Evolutionary conservation across 2,329 filamentous ascomycete species (phyloP).

Genomic region (Graphilbum ipis-grandicollis): DNA sequence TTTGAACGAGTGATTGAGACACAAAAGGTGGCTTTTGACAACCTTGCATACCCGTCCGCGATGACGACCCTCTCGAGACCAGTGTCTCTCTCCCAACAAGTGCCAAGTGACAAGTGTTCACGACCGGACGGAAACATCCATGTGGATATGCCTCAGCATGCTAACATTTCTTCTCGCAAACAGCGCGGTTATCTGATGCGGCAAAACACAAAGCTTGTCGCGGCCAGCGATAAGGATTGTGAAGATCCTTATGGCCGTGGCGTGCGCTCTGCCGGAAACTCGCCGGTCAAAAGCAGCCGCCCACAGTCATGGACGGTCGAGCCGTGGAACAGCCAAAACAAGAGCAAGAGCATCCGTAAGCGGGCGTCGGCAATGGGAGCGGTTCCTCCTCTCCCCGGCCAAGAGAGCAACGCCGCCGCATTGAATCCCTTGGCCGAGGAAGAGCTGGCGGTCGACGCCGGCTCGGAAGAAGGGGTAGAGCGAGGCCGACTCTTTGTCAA

Average conservation of each 20-base stretch:
- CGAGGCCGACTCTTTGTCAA: constrained; percentile 90
- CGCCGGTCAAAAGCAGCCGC: constrained; percentile 57
- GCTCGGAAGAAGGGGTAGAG: constrained; percentile 64
- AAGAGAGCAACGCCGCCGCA: constrained; percentile 59
- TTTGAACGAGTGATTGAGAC: constrained; percentile 90
- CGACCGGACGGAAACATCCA: not conserved
- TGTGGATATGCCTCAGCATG: constrained; percentile 18
- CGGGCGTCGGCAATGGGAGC: constrained; percentile 38
- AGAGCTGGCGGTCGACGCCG: constrained; percentile 36
- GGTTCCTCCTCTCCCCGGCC: constrained; percentile 71
- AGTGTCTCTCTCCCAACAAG: constrained; percentile 22
- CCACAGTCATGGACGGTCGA: constrained; percentile 93
- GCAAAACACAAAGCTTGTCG: constrained; percentile 92
- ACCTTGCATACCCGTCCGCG: constrained; percentile 6
- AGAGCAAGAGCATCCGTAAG: constrained; percentile 44
- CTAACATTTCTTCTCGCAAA: constrained; percentile 46
- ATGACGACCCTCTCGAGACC: constrained; percentile 19
- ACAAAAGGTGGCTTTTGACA: constrained; percentile 69
- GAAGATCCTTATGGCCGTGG: constrained; percentile 31
- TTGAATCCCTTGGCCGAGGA: constrained; percentile 54
- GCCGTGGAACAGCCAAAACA: constrained; percentile 71
- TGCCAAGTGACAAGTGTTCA: constrained; percentile 4
- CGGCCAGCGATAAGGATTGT: constrained; percentile 64
- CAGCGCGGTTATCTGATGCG: constrained; percentile 98
- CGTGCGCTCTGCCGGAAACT: constrained; percentile 46